These are phyloP conservation scores for Phanerochaete carnosa DNA, from an alignment of 768 basidiomycete genomes.

Conservation along the genomic window DNA sequence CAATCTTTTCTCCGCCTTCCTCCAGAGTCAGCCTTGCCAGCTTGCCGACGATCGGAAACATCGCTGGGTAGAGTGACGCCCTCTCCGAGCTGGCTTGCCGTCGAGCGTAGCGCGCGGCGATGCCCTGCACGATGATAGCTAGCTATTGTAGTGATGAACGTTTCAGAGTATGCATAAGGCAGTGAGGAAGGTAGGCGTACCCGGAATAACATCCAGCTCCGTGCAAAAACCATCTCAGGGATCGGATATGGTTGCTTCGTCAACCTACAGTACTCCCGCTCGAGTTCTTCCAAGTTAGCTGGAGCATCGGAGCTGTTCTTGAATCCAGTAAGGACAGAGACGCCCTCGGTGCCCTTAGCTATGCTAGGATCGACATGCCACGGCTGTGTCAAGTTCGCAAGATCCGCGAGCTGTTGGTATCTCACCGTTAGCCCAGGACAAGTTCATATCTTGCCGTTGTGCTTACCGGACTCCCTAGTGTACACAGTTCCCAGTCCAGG, in stretches of 20 bases:
- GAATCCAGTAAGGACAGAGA: conserved; percentile 47
- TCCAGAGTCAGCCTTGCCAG: conserved; percentile 60
- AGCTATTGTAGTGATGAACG: conserved; percentile 39
- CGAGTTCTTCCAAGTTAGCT: conserved; percentile 66
- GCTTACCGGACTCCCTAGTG: conserved; percentile 81
- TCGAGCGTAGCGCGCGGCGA: conserved; percentile 80
- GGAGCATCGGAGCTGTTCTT: conserved; percentile 61
- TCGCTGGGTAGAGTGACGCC: conserved; percentile 42
- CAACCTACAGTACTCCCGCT: conserved; percentile 75
- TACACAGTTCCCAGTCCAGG: conserved; percentile 96
- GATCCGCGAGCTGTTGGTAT: conserved; percentile 67
- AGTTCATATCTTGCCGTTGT: not conserved
- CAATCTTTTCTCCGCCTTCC: conserved; percentile 37
- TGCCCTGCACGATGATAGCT: conserved; percentile 84
- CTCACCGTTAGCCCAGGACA: not conserved
- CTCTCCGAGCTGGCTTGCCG: conserved; percentile 88
- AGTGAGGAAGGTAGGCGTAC: conserved; percentile 35
- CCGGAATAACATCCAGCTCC: conserved; percentile 84
- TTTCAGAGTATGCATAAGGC: not conserved
- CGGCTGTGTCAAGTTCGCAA: conserved; percentile 86
- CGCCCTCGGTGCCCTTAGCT: conserved; percentile 16
- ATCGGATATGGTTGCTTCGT: conserved; percentile 72
- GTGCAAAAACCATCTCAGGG: conserved; percentile 70
- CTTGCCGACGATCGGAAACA: conserved; percentile 61
- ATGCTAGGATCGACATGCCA: conserved; percentile 59